phyloP scores from a whole-genome alignment of 768 basidiomycete genomes.

The Lenzites betulinus region DNA sequence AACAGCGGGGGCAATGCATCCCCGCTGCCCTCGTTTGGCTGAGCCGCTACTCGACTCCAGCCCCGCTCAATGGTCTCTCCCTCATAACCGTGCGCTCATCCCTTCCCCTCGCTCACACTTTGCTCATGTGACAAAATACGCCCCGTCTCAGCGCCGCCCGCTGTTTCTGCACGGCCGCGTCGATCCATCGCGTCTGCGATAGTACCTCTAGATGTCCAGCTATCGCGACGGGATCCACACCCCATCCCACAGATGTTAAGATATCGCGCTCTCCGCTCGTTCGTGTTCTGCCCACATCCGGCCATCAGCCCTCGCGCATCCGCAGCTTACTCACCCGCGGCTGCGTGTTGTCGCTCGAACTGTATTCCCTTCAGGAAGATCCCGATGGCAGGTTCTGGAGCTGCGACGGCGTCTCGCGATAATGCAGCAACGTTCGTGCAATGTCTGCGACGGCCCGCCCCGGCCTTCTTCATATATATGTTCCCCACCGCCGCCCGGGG shows the following conservation, averaged over 20 bases:
- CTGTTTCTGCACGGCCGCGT: background rate
- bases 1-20: background rate
- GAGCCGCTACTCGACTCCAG: background rate
- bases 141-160: background rate
- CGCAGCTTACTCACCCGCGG: background rate
- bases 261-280: conserved; percentile 1
- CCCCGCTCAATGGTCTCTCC: background rate
- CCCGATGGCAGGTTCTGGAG: background rate
- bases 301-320: conserved; percentile 1
- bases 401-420: background rate
- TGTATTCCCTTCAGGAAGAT: background rate
- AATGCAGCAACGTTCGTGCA: conserved; percentile 15
- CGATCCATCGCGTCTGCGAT: conserved; percentile 1
- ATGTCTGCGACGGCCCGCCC: background rate
- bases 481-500: background rate
- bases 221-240: background rate
- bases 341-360: background rate
- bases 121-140: conserved; percentile 5
- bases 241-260: background rate
- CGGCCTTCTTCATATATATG: background rate
- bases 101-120: background rate
- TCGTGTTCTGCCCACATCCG: conserved; percentile 2
- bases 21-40: conserved; percentile 3
- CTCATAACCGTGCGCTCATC: conserved; percentile 3
- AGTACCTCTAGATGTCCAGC: background rate